Conservation (phyloP, 2,329 filamentous ascomycete genomes). For the Apiospora pterosperma region DNA sequence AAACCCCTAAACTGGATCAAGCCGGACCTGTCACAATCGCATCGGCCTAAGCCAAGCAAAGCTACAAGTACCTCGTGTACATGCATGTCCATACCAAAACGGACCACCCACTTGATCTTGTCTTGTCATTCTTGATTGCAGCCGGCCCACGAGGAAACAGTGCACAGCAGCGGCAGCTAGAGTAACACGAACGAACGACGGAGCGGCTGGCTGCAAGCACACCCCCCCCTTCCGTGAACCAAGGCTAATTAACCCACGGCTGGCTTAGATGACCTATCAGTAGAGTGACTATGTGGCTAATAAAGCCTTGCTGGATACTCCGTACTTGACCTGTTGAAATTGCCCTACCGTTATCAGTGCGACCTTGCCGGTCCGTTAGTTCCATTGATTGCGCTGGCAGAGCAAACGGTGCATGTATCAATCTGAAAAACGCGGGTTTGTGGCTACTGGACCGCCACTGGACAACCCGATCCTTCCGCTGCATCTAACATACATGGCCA, state of each 20-base stretch:
- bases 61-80: not conserved
- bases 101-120: not conserved
- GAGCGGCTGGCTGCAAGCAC: constrained; percentile 1
- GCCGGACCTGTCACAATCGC: not conserved
- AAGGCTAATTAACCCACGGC: not conserved
- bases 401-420: not conserved
- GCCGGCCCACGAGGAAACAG: constrained; percentile 3
- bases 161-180: constrained; percentile 5
- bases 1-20: not conserved
- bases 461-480: not conserved
- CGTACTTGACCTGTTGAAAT: not conserved
- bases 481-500: not conserved
- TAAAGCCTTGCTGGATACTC: not conserved
- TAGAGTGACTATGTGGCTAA: not conserved
- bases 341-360: not conserved
- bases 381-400: not conserved
- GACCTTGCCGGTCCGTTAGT: not conserved
- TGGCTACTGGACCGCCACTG: not conserved
- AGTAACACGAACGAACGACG: not conserved
- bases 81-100: constrained; percentile 1
- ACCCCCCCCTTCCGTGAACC: not conserved
- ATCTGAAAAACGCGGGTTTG: too few relatives aligned
- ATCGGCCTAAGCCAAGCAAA: not conserved
- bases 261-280: not conserved
- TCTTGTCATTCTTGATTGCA: constrained; percentile 3